These are phyloP conservation scores for Euphorbia celastroides DNA, from an alignment of 441 rosid species.

Conservation along the genomic window DNA sequence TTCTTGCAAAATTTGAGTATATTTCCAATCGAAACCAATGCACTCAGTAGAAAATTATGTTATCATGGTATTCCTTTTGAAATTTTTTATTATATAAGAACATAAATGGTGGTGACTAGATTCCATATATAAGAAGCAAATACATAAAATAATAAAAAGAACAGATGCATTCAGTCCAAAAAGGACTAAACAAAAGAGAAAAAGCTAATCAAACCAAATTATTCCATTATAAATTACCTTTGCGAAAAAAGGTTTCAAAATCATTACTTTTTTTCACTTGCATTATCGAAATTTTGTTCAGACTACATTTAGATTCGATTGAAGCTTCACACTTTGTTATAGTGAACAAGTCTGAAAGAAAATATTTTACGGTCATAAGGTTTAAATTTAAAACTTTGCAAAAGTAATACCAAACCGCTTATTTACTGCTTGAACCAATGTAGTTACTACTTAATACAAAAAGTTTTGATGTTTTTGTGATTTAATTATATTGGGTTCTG, in stretches of 20 bases:
- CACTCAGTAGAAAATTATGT: not conserved
- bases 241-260: constrained; percentile 17
- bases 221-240: constrained; percentile 25
- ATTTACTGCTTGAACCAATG: not conserved
- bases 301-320: too few relatives aligned
- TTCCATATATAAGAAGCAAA: not conserved
- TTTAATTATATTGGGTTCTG: constrained; percentile 1
- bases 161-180: not conserved
- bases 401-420: too few relatives aligned
- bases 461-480: not conserved
- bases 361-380: too few relatives aligned
- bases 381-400: too few relatives aligned
- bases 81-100: too few relatives aligned
- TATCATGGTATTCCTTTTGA: not conserved
- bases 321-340: too few relatives aligned
- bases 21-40: not conserved
- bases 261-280: not conserved
- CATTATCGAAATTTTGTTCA: not conserved
- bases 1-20: too few relatives aligned
- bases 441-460: not conserved
- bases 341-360: too few relatives aligned
- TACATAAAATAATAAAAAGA: not conserved
- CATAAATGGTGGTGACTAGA: not conserved
- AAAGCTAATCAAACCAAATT: constrained; percentile 25
- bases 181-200: constrained; percentile 23